Percentiles rank a stretch among this genome's conserved stretches.
Conservation (phyloP, 352 stramenopile species). For the Globisporangium cystogenes region DNA sequence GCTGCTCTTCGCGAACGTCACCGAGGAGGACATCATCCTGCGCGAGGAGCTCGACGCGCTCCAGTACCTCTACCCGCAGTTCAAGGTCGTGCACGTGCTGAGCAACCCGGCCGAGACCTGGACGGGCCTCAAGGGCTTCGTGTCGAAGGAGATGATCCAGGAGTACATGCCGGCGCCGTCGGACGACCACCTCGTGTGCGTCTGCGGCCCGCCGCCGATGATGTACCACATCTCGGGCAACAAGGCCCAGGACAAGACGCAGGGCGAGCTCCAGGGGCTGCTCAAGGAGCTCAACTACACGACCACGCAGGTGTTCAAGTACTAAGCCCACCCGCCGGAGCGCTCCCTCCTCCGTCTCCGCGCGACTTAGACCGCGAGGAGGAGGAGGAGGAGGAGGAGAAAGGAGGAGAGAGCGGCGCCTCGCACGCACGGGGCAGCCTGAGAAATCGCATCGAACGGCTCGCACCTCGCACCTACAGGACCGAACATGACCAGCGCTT, state of each 20-base stretch:
- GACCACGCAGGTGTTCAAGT: conserved; percentile 81
- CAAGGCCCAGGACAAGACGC: conserved; percentile 81
- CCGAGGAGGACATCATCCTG: conserved; percentile 87
- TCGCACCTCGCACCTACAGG: too few species aligned
- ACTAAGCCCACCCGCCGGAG: conserved; percentile 36
- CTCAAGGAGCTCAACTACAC: conserved; percentile 84
- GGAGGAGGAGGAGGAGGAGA: too few species aligned
- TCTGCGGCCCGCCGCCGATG: conserved; percentile 87
- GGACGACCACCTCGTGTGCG: conserved; percentile 78
- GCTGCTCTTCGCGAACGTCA: conserved; percentile 83
- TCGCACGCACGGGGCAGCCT: not conserved
- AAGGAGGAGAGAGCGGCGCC: too few species aligned
- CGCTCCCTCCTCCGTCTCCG: not conserved
- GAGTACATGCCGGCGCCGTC: conserved; percentile 73
- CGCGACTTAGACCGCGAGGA: not conserved
- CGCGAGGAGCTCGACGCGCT: conserved; percentile 82
- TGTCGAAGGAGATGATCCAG: conserved; percentile 84
- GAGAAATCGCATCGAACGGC: conserved; percentile 10
- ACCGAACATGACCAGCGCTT: not conserved
- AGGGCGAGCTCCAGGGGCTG: conserved; percentile 80
- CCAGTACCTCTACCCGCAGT: conserved; percentile 75
- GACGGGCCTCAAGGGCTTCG: conserved; percentile 62
- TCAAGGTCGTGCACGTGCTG: conserved; percentile 70
- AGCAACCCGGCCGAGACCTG: conserved; percentile 65
- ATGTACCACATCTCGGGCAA: conserved; percentile 88